Percentiles rank a stretch among this genome's conserved stretches.
Conservation (phyloP, 352 stramenopile genomes). For the Phytophthora hibernalis region DNA sequence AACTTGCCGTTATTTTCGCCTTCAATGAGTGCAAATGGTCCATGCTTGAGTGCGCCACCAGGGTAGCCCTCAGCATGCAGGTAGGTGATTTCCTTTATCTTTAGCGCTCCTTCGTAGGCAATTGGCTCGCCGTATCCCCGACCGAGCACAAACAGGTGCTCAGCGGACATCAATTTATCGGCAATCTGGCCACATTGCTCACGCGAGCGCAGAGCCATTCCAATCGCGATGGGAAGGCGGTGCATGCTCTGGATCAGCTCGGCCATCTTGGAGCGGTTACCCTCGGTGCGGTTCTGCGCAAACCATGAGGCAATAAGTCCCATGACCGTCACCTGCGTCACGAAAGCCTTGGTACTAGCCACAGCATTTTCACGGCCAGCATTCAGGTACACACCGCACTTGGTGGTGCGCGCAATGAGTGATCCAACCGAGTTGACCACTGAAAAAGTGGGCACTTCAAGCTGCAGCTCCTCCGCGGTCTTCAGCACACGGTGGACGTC, state of each 20-base stretch:
- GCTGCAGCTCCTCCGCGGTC: conserved; percentile 73
- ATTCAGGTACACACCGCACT: conserved; percentile 98
- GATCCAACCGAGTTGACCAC: conserved; percentile 98
- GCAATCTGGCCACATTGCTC: conserved; percentile 93
- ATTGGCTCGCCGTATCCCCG: conserved; percentile 95
- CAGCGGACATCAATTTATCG: conserved; percentile 85
- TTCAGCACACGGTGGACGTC: conserved; percentile 96
- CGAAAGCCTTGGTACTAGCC: conserved; percentile 99
- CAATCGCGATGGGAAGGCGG: conserved; percentile 97
- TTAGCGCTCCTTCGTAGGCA: conserved; percentile 97
- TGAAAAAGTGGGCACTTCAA: conserved; percentile 88
- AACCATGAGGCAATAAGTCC: conserved; percentile 92
- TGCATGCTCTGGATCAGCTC: conserved; percentile 96
- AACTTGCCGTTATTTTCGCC: conserved; percentile 92
- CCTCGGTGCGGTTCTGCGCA: conserved; percentile 88
- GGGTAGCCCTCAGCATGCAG: conserved; percentile 98
- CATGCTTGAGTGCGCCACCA: conserved; percentile 98
- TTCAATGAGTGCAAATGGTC: conserved; percentile 99
- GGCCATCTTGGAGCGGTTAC: conserved; percentile 86
- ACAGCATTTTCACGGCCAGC: conserved; percentile 98
- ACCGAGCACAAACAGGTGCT: conserved; percentile 96
- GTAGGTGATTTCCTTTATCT: conserved; percentile 99
- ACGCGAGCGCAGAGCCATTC: conserved; percentile 95
- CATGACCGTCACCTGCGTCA: conserved; percentile 96
- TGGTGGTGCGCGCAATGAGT: conserved; percentile 95